Evolutionary conservation across 164 flowering plant genomes (phyloP).

Genomic region (Vitis rupestris): DNA sequence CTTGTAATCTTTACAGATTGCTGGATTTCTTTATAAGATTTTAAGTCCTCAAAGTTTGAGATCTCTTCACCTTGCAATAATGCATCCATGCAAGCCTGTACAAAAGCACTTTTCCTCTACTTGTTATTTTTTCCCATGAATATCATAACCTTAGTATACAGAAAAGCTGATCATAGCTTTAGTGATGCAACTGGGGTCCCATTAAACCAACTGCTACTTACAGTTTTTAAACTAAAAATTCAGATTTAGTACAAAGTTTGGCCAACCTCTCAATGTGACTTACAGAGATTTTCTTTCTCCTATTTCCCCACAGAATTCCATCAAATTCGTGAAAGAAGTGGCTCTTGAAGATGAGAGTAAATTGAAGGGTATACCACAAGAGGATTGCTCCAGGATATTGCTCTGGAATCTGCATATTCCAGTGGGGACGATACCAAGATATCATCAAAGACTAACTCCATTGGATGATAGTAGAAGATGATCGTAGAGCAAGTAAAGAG

Average conservation of each 20-base stretch:
- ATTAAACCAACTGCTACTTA: background rate
- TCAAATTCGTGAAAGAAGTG: constrained; percentile 68
- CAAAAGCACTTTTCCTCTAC: too few species aligned
- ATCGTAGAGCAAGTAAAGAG: background rate
- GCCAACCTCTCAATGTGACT: constrained; percentile 6
- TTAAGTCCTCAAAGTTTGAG: too few species aligned
- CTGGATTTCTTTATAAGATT: too few species aligned
- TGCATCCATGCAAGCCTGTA: too few species aligned
- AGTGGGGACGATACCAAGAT: background rate
- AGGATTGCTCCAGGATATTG: constrained; percentile 74
- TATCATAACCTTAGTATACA: background rate
- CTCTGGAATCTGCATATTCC: constrained; percentile 60
- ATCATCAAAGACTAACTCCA: background rate
- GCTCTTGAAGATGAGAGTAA: constrained; percentile 77
- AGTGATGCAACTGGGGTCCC: background rate
- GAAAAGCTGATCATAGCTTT: background rate
- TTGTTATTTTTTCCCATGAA: too few species aligned
- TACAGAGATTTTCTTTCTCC: background rate
- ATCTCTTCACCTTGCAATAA: too few species aligned
- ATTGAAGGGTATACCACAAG: constrained; percentile 61
- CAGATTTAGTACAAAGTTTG: constrained; percentile 2
- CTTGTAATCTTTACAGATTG: too few species aligned
- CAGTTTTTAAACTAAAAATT: background rate
- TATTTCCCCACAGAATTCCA: constrained; percentile 37
- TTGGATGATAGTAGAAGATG: too few species aligned